A percentile compares a stretch with the other conserved stretches of the same genome.
Conservation (phyloP, 2,329 filamentous ascomycete species). For the Neofusicoccum sp. region DNA sequence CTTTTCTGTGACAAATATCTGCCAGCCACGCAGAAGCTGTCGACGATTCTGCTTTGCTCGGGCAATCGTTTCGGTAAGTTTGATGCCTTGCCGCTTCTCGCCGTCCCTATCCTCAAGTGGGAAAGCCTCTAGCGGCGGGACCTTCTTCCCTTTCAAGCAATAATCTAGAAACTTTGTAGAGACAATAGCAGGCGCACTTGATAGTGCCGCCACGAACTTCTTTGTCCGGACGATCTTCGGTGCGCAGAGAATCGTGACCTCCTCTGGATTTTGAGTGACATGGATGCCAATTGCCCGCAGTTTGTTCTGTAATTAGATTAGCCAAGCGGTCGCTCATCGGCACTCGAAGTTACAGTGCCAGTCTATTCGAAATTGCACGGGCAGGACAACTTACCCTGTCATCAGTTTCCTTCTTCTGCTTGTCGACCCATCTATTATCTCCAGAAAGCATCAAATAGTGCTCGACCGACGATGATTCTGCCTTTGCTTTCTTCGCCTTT, state of each 20-base stretch:
- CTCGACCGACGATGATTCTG: conserved; percentile 61
- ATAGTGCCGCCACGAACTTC: conserved; percentile 89
- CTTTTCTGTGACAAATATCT: conserved; percentile 80
- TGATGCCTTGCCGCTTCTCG: conserved; percentile 72
- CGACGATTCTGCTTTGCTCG: conserved; percentile 77
- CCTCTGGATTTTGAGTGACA: conserved; percentile 73
- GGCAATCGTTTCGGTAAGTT: conserved; percentile 66
- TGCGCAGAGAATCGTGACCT: conserved; percentile 84
- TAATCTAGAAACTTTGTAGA: conserved; percentile 77
- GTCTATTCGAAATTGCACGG: neutral
- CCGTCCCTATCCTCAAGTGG: conserved; percentile 70
- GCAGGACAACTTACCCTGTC: conserved; percentile 68
- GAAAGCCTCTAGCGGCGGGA: conserved; percentile 67
- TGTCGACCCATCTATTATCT: conserved; percentile 78
- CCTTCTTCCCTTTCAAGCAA: conserved; percentile 68
- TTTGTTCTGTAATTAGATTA: conserved; percentile 60
- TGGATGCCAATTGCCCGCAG: conserved; percentile 82
- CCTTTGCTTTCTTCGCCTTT: conserved; percentile 58
- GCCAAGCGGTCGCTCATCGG: neutral
- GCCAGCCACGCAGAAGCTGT: conserved; percentile 72
- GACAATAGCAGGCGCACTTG: conserved; percentile 76
- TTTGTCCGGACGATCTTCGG: conserved; percentile 85
- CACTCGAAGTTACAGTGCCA: neutral
- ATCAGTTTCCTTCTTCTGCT: conserved; percentile 71
- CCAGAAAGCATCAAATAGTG: conserved; percentile 83